Percentiles rank a stretch among this genome's conserved stretches.
Evolutionary conservation across 352 stramenopile species (phyloP).

Genomic region (Saprolegnia parasitica): DNA sequence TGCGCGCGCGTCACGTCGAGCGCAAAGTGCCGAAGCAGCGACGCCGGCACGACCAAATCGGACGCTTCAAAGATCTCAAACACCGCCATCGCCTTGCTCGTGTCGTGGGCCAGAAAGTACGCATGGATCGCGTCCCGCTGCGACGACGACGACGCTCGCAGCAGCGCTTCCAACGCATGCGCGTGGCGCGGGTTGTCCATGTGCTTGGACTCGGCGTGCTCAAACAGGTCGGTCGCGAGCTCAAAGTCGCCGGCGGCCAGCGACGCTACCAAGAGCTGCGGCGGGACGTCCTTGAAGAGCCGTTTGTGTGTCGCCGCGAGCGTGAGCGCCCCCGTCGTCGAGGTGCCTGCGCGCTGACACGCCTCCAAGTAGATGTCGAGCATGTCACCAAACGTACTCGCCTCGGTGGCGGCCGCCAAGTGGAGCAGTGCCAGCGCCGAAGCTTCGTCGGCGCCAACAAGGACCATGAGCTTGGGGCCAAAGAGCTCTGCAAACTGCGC

Average conservation of each 20-base stretch:
- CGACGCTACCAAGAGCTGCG: background rate
- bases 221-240: background rate
- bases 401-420: background rate
- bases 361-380: constrained; percentile 1
- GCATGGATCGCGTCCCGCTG: background rate
- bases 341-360: background rate
- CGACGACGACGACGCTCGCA: background rate
- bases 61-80: background rate
- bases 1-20: constrained; percentile 4
- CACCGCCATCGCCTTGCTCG: background rate
- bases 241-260: background rate
- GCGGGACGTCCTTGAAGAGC: background rate
- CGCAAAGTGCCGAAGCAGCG: background rate
- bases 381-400: background rate
- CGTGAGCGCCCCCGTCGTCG: background rate
- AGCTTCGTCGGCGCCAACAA: background rate
- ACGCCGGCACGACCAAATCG: background rate
- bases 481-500: background rate
- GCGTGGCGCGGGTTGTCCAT: background rate
- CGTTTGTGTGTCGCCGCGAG: background rate
- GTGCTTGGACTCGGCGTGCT: background rate
- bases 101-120: background rate
- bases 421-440: background rate
- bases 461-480: background rate
- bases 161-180: background rate